Conservation (phyloP, 2,329 filamentous ascomycete genomes). For the Chalaropsis ovoidea region DNA sequence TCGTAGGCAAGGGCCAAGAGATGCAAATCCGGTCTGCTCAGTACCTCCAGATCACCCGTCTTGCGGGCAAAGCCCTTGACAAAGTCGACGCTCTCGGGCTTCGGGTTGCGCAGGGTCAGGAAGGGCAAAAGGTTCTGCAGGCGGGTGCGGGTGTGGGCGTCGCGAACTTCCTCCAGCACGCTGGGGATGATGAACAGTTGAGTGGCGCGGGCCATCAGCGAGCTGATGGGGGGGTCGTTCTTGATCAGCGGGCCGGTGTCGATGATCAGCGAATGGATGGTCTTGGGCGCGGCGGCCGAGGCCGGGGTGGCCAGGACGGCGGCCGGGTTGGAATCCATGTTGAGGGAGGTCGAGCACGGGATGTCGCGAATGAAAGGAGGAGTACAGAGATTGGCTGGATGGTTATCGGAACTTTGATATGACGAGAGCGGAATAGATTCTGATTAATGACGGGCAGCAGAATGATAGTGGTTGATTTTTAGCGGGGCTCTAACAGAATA, state of each 20-base stretch:
- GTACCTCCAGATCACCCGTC: constrained; percentile 78
- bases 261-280: constrained; percentile 72
- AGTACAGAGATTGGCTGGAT: neutral
- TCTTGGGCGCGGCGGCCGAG: constrained; percentile 39
- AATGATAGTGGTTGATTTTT: neutral
- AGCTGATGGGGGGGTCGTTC: constrained; percentile 77
- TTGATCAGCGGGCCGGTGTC: constrained; percentile 91
- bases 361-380: neutral
- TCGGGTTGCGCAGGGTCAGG: constrained; percentile 63
- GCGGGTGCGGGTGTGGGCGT: constrained; percentile 66
- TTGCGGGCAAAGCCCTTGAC: constrained; percentile 76
- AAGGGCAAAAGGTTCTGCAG: constrained; percentile 86
- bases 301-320: constrained; percentile 22
- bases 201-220: constrained; percentile 66
- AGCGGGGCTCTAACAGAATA: neutral
- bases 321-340: constrained; percentile 20
- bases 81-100: constrained; percentile 64
- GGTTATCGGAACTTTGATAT: too few species aligned
- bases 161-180: constrained; percentile 79
- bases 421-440: neutral
- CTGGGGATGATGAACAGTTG: constrained; percentile 72
- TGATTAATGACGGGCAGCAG: neutral
- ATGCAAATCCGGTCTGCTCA: constrained; percentile 82
- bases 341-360: neutral
- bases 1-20: constrained; percentile 87